Evolutionary conservation across 2,329 filamentous ascomycete species (phyloP), one percentile per base, ranked within the genome.

Genomic region (Aspergillus pseudoglaucus): DNA sequence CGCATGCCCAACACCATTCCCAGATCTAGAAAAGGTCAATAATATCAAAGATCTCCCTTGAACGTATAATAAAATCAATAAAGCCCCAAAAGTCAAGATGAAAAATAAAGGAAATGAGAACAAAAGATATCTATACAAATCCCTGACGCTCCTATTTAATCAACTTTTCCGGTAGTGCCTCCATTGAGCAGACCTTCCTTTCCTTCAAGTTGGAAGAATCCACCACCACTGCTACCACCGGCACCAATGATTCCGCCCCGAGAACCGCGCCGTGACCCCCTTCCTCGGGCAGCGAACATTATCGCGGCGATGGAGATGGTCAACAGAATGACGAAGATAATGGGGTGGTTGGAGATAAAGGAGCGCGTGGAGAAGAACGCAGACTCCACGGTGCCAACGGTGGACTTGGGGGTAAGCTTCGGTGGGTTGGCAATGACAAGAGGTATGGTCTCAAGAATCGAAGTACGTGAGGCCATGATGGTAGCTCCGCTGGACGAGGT

Each of bases 401-500:
- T 75, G 6, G 73, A 76, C 57, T 75, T 76, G n/a, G 73, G 65
- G 14, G 65, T 70, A 42, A 76, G 60, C 50, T 75, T 75, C 18
- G 71, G 65, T 14, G 76, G 74, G 25, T 69, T 72, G 38, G 70
- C 63, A 45, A 77, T 68, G 47, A 79, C 71, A 48, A 77, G 74
- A 30, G 73, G 73, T 40, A 80, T 72, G 12, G 90, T 95, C 70
- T 95, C 90, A 52, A 95, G 81, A 63, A 96, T 95, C 3, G 87
- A 90, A 3, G 89, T 91, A 53, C 93, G 85, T 22, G 87, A 93
- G 46, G 90, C 85, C 58, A 90, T 84, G 63, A 98, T 97, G 53
- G 85, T 81, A 68, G 93, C 91, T 56, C 90, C 91, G 2, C 88
- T 93, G 52, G 86, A 84, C 42, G 90, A 95, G 27, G 79, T 82